A percentile compares a stretch with the other conserved stretches of the same genome.
These are phyloP conservation scores for Verticillium nonalfalfae DNA, from an alignment of 2,329 filamentous ascomycete genomes.

Conservation along the genomic window DNA sequence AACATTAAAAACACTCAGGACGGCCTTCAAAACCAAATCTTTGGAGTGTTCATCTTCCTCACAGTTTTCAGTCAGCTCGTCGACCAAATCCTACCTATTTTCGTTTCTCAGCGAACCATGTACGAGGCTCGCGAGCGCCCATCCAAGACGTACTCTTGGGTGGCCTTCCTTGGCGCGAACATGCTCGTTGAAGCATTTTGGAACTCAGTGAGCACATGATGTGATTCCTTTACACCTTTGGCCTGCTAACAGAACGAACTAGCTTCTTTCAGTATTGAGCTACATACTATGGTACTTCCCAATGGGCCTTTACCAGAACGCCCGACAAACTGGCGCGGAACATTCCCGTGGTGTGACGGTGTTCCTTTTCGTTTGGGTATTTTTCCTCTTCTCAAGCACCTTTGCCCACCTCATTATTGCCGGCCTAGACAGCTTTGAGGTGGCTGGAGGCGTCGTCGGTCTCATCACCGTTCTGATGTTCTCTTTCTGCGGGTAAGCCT, in stretches of 20 bases:
- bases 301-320: slow-evolving; percentile 56
- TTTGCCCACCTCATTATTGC: slow-evolving; percentile 61
- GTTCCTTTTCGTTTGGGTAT: slow-evolving; percentile 56
- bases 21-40: slow-evolving; percentile 66
- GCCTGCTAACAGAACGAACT: background rate
- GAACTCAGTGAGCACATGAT: slow-evolving; percentile 46
- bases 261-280: slow-evolving; percentile 41
- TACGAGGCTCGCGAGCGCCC: slow-evolving; percentile 66
- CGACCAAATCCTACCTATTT: slow-evolving; percentile 65
- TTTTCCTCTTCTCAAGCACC: slow-evolving; percentile 60
- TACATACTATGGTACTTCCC: slow-evolving; percentile 65
- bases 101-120: slow-evolving; percentile 60
- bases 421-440: slow-evolving; percentile 55
- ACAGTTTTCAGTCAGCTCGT: slow-evolving; percentile 63
- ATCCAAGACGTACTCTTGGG: slow-evolving; percentile 63
- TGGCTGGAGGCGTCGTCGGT: slow-evolving; percentile 58
- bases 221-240: background rate
- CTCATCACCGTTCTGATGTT: slow-evolving; percentile 58
- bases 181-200: slow-evolving; percentile 59
- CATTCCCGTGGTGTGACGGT: slow-evolving; percentile 49
- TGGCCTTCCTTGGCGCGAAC: slow-evolving; percentile 59
- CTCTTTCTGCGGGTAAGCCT: slow-evolving; percentile 42
- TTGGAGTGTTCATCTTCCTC: slow-evolving; percentile 64
- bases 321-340: slow-evolving; percentile 39
- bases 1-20: slow-evolving; percentile 53